Evolutionary conservation across 1,139 yeast genomes (phyloP).

Genomic region (Eremothecium cymbalariae): DNA sequence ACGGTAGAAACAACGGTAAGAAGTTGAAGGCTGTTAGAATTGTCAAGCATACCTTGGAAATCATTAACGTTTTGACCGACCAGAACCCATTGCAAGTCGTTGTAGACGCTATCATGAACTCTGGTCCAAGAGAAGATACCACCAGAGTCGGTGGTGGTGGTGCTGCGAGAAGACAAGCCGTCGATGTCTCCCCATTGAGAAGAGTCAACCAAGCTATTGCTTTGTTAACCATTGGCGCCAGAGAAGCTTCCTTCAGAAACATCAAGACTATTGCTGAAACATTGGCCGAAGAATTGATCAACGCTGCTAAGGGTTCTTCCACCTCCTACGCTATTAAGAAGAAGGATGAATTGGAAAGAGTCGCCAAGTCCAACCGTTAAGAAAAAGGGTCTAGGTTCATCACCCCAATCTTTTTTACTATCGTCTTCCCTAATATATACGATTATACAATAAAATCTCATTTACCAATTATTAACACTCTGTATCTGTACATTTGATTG

Average conservation of each 20-base stretch:
- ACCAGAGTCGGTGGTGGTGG: constrained; percentile 99
- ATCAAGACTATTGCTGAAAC: constrained; percentile 99
- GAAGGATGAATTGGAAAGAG: constrained; percentile 99
- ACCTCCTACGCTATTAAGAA: constrained; percentile 99
- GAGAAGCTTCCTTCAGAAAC: constrained; percentile 99
- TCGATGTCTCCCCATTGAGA: constrained; percentile 99
- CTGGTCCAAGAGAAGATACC: constrained; percentile 99
- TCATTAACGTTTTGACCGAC: constrained; percentile 95
- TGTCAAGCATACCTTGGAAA: constrained; percentile 98
- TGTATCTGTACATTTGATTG: constrained; percentile 2
- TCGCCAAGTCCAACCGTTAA: constrained; percentile 99
- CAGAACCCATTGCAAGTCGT: constrained; percentile 99
- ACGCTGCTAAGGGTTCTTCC: constrained; percentile 99
- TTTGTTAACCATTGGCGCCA: constrained; percentile 97
- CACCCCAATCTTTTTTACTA: constrained; percentile 3
- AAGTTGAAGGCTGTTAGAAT: constrained; percentile 99
- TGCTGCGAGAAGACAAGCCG: constrained; percentile 99
- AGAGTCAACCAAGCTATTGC: constrained; percentile 99
- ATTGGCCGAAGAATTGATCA: constrained; percentile 99
- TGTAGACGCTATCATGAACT: constrained; percentile 99
- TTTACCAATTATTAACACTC: constrained; percentile 3
- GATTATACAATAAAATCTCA: constrained; percentile 5
- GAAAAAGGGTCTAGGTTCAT: constrained; percentile 11
- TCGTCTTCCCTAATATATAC: constrained; percentile 3
- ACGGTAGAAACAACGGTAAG: constrained; percentile 99